phyloP scores from a whole-genome alignment of 176 grass and related monocot genomes.

The Eleusine coracana region DNA sequence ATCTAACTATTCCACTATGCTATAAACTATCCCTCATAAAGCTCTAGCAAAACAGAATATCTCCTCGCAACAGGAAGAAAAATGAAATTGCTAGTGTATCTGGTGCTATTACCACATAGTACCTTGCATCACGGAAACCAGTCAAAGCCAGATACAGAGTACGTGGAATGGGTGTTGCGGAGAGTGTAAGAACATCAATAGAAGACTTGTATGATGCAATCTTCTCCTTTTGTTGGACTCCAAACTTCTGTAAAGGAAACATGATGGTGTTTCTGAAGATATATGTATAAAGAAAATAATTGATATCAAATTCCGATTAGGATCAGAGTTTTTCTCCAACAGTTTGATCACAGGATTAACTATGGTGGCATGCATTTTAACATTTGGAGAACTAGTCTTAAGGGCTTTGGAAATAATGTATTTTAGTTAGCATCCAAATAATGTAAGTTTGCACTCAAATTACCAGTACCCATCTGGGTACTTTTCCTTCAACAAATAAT shows the following conservation, averaged over 20 bases:
- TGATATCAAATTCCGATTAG: not conserved
- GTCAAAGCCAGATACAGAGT: conserved; percentile 96
- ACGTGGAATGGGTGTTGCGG: conserved; percentile 98
- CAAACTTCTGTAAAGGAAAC: conserved; percentile 75
- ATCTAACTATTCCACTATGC: not conserved
- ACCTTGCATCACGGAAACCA: conserved; percentile 99
- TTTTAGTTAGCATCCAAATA: too few relatives aligned
- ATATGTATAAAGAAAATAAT: conserved; percentile 1
- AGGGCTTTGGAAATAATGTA: not conserved
- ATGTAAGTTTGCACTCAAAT: conserved; percentile 1
- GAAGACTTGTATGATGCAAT: conserved; percentile 94
- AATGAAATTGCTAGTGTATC: not conserved
- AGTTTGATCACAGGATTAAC: not conserved
- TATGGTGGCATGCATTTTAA: not conserved
- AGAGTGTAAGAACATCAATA: conserved; percentile 91
- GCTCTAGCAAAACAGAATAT: conserved; percentile 2
- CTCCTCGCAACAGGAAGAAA: conserved; percentile 10
- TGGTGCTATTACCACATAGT: conserved; percentile 26
- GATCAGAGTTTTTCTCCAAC: not conserved
- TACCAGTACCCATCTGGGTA: not conserved
- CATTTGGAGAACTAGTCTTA: not conserved
- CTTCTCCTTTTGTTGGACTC: conserved; percentile 97
- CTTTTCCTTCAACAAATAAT: conserved; percentile 9
- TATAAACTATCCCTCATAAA: conserved; percentile 19
- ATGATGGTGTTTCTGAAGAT: conserved; percentile 19